A percentile compares a stretch with the other conserved stretches of the same genome.
Conservation (phyloP, 106 monocot genomes). For the Dendrobium chrysotoxum region DNA sequence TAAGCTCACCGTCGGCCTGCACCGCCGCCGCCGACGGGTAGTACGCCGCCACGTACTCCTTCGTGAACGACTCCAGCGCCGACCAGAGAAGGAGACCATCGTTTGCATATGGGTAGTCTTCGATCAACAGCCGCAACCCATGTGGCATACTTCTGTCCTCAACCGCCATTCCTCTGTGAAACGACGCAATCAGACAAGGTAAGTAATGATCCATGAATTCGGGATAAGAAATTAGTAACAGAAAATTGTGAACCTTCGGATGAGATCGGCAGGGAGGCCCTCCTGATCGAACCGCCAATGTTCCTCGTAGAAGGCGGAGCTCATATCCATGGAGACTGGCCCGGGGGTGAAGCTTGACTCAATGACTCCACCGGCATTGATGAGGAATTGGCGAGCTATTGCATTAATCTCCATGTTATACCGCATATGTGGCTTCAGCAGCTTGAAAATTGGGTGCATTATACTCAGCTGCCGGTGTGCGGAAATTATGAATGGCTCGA, state of each 20-base stretch:
- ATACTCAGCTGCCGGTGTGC: slow-evolving; percentile 73
- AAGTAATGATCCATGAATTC: not conserved
- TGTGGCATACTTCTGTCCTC: slow-evolving; percentile 64
- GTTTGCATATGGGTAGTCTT: slow-evolving; percentile 93
- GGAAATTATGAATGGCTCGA: slow-evolving; percentile 82
- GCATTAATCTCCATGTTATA: slow-evolving; percentile 88
- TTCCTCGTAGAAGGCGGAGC: slow-evolving; percentile 48
- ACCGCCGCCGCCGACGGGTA: slow-evolving; percentile 34
- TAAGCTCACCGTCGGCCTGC: slow-evolving; percentile 64
- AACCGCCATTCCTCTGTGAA: slow-evolving; percentile 65
- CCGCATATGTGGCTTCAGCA: slow-evolving; percentile 85
- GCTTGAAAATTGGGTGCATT: slow-evolving; percentile 90
- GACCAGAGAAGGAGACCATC: slow-evolving; percentile 95
- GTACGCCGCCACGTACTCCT: slow-evolving; percentile 42
- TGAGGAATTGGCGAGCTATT: slow-evolving; percentile 71
- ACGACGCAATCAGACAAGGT: not conserved
- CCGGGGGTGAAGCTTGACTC: slow-evolving; percentile 89
- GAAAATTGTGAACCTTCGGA: slow-evolving; percentile 36
- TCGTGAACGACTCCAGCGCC: slow-evolving; percentile 49
- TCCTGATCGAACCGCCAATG: slow-evolving; percentile 81
- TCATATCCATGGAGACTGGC: slow-evolving; percentile 57
- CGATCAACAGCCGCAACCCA: slow-evolving; percentile 54
- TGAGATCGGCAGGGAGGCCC: slow-evolving; percentile 79
- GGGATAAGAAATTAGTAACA: not conserved
- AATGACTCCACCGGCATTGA: slow-evolving; percentile 78